These are phyloP conservation scores for Cyberlindnera mycetangii DNA, from an alignment of 805 yeast genomes.

Conservation along the genomic window DNA sequence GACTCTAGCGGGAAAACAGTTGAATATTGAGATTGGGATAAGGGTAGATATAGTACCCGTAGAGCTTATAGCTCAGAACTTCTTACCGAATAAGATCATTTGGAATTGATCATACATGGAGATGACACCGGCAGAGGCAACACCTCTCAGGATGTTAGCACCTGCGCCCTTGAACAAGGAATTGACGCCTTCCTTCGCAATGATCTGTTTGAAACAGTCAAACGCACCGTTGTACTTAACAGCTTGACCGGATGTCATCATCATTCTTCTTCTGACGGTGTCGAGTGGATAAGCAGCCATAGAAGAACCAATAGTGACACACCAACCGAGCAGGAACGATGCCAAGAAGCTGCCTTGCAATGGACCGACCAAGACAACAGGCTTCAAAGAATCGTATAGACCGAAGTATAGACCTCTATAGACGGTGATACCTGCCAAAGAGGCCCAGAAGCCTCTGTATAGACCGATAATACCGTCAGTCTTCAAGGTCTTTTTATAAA, in stretches of 20 bases:
- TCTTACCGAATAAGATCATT: constrained; percentile 93
- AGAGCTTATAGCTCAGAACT: no score
- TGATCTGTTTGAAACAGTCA: constrained; percentile 88
- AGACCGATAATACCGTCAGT: constrained; percentile 97
- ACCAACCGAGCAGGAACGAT: constrained; percentile 96
- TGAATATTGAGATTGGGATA: no score
- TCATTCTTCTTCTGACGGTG: constrained; percentile 99
- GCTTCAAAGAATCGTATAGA: constrained; percentile 94
- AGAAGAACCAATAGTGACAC: constrained; percentile 97
- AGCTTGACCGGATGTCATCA: constrained; percentile 99
- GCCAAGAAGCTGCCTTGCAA: constrained; percentile 94
- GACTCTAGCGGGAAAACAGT: no score
- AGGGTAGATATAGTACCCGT: no score
- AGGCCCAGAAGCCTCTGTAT: constrained; percentile 99
- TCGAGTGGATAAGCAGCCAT: constrained; percentile 99
- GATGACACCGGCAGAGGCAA: constrained; percentile 99
- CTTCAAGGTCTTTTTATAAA: constrained; percentile 92
- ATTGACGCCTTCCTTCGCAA: constrained; percentile 90
- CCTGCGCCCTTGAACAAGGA: constrained; percentile 99
- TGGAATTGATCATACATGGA: constrained; percentile 97
- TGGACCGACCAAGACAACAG: constrained; percentile 90
- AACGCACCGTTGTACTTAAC: constrained; percentile 94
- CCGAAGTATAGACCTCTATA: constrained; percentile 99
- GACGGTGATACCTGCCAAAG: constrained; percentile 95
- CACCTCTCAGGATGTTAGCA: constrained; percentile 99